phyloP scores from a whole-genome alignment of 352 stramenopile species.

The Globisporangium viniferum region DNA sequence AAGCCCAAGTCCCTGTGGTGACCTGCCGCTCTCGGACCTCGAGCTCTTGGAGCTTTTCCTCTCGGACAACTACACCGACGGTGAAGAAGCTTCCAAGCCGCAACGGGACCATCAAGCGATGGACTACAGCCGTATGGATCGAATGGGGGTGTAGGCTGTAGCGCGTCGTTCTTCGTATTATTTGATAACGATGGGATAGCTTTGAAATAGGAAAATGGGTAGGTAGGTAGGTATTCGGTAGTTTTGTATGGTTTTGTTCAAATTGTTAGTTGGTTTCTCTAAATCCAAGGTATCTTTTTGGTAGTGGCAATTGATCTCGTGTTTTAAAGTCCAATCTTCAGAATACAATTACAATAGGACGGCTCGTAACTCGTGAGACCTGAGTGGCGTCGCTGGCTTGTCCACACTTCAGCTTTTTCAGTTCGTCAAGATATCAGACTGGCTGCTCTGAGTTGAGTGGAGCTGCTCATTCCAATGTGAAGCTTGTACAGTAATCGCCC shows the following conservation, averaged over 20 bases:
- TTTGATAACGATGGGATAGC: not conserved
- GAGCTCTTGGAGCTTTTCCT: constrained; percentile 15
- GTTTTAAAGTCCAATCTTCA: too few relatives aligned
- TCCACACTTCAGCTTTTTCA: not conserved
- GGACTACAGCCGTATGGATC: not conserved
- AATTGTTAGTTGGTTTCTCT: not conserved
- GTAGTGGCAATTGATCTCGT: not conserved
- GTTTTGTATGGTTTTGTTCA: not conserved
- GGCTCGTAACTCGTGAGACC: too few relatives aligned
- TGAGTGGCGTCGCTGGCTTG: not conserved
- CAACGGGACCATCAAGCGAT: not conserved
- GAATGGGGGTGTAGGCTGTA: not conserved
- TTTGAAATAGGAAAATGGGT: not conserved
- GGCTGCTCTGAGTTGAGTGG: not conserved
- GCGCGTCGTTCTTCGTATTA: not conserved
- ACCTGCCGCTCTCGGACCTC: constrained; percentile 11
- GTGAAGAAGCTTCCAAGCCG: not conserved
- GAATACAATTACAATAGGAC: too few relatives aligned
- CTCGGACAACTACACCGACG: constrained; percentile 8
- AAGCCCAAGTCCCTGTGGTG: constrained; percentile 13
- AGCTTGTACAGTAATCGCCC: not conserved
- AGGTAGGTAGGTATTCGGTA: not conserved
- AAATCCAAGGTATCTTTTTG: not conserved
- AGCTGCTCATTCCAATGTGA: not conserved
- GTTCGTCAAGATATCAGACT: not conserved